Evolutionary conservation across 2,329 filamentous ascomycete genomes (phyloP).

Genomic region (Talaromyces amestolkiae): DNA sequence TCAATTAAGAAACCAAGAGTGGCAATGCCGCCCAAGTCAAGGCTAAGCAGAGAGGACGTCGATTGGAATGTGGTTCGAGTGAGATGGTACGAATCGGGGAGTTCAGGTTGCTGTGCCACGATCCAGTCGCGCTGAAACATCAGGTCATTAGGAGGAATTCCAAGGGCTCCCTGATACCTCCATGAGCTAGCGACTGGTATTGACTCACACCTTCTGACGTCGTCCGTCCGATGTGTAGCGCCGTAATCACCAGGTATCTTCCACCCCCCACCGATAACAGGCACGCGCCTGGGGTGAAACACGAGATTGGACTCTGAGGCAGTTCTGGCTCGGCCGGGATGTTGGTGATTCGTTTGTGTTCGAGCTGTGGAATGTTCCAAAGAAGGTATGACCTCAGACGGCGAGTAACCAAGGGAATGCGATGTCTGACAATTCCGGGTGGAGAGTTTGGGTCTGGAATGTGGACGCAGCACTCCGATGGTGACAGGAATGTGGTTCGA

Average conservation of each 20-base stretch:
- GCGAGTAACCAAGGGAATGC: constrained; percentile 7
- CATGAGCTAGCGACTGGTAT: constrained; percentile 18
- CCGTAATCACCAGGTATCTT: constrained; percentile 7
- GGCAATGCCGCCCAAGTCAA: constrained; percentile 20
- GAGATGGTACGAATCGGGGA: not conserved
- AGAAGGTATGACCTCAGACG: constrained; percentile 4
- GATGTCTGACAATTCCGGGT: not conserved
- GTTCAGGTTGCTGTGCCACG: constrained; percentile 13
- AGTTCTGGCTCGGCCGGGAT: not conserved
- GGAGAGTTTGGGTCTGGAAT: constrained; percentile 11
- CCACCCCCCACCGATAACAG: constrained; percentile 18
- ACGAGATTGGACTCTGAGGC: constrained; percentile 7
- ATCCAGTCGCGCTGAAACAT: constrained; percentile 26
- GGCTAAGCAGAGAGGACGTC: not conserved
- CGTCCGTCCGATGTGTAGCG: constrained; percentile 13
- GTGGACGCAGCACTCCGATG: not conserved
- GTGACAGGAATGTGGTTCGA: constrained; percentile 11
- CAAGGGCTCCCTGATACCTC: constrained; percentile 20
- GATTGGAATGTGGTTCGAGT: constrained; percentile 9
- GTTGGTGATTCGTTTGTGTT: not conserved
- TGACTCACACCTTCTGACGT: constrained; percentile 15
- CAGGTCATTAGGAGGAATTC: constrained; percentile 27
- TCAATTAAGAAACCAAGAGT: constrained; percentile 16
- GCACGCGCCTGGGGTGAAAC: constrained; percentile 21
- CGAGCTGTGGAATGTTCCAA: constrained; percentile 18